These are phyloP conservation scores for Tolypocladium capitatum DNA, from an alignment of 2,329 filamentous ascomycete genomes.

Conservation along the genomic window DNA sequence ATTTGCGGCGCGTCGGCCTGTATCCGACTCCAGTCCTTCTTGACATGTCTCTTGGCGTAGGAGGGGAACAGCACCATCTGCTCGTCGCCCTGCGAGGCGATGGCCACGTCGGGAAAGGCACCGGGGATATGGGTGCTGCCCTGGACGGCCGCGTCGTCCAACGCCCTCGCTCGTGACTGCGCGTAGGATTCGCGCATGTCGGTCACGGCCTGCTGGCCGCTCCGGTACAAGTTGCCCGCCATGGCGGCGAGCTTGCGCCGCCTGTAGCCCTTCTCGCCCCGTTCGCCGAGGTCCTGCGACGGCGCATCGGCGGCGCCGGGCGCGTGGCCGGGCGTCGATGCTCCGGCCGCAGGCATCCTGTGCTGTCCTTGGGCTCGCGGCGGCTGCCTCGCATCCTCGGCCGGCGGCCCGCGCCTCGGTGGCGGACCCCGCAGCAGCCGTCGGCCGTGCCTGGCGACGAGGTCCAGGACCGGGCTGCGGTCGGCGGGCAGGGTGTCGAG, in stretches of 20 bases:
- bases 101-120: slow-evolving; percentile 73
- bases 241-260: slow-evolving; percentile 62
- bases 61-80: slow-evolving; percentile 94
- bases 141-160: slow-evolving; percentile 16
- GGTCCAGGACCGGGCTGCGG: slow-evolving; percentile 32
- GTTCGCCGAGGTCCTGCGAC: slow-evolving; percentile 10
- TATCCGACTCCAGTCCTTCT: slow-evolving; percentile 23
- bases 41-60: slow-evolving; percentile 66
- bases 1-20: slow-evolving; percentile 14
- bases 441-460: slow-evolving; percentile 26
- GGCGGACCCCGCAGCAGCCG: slow-evolving; percentile 31
- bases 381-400: slow-evolving; percentile 20
- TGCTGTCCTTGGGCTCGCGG: slow-evolving; percentile 14
- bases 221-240: slow-evolving; percentile 44
- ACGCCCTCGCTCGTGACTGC: slow-evolving; percentile 29
- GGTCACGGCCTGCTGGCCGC: slow-evolving; percentile 41
- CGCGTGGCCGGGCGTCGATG: slow-evolving; percentile 14
- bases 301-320: slow-evolving; percentile 12
- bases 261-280: slow-evolving; percentile 53
- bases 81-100: slow-evolving; percentile 66
- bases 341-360: slow-evolving; percentile 15
- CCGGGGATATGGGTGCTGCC: slow-evolving; percentile 45
- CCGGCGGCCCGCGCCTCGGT: slow-evolving; percentile 3
- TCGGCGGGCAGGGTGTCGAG: slow-evolving; percentile 58
- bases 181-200: slow-evolving; percentile 47